Evolutionary conservation across 2,329 filamentous ascomycete species (phyloP), one percentile per base, ranked within the genome.

Genomic region (Penicillium nordicum): DNA sequence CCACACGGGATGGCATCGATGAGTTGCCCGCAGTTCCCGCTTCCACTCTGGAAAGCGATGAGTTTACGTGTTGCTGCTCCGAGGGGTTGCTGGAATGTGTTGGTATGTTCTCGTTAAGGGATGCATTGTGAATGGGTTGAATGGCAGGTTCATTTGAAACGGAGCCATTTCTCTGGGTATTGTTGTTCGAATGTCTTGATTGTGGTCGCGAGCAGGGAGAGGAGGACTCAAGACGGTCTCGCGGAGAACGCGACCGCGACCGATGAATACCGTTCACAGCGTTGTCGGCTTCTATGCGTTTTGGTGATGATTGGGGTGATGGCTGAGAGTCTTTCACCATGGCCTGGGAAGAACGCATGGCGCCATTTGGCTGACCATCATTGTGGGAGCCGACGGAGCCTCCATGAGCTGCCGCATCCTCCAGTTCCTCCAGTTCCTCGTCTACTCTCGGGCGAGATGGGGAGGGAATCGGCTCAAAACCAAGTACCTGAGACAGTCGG

Each of bases 1-100:
- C 69, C n/a, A 76, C 65, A 36, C 67, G 70, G 27, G 74, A 76
- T 9, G 69, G 70, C 66, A 76, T 71, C 11, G 73, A 75, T 7
- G 67, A 62, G 50, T 74, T 73, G 10, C 63, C 67, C 21, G 50
- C 63, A 25, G 32, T 27, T 38, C 62, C 63, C 9, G 51, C 25
- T n/a, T 55, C 52, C 2, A 58, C 55, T 23, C 29, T 45, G 25
- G 54, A 59, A 5, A 57, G 56, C 10, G 51, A 48, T 18, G 54
- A 50, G 7, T 40, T 57, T 30, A 46, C 12, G 32, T 25, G 18
- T 16, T 52, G 57, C 18, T 58, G 55, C 7, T 51, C 51, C 16
- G 36, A 48, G 10, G 52, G 40, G 30, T 65, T 63, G 51, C 53
- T 65, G 21, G 63, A 66, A 21, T 61, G 45, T 5, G 55, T 30